A percentile compares a stretch with the other conserved stretches of the same genome.
phyloP scores from a whole-genome alignment of 2,329 filamentous ascomycete species.

The Scleromitrula shiraiana region DNA sequence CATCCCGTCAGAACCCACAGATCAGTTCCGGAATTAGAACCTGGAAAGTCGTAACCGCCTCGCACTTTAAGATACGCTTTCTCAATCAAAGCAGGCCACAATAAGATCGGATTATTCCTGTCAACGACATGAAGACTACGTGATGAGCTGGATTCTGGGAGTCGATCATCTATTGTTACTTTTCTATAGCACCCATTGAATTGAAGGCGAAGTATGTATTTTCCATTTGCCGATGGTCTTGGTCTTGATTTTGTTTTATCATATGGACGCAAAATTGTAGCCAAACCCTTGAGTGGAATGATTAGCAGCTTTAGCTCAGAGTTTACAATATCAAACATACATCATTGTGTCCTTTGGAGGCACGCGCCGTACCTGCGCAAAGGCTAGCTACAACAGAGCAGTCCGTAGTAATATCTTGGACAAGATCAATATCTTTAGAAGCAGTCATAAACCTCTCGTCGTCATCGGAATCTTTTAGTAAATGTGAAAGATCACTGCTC shows the following conservation, averaged over 20 bases:
- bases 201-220: slow-evolving; percentile 85
- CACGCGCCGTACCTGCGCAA: slow-evolving; percentile 68
- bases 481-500: slow-evolving; percentile 29
- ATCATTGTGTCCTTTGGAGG: slow-evolving; percentile 59
- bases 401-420: slow-evolving; percentile 92
- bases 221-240: slow-evolving; percentile 65
- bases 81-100: slow-evolving; percentile 90
- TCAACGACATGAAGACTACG: slow-evolving; percentile 83
- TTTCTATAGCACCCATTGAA: slow-evolving; percentile 91
- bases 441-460: slow-evolving; percentile 47
- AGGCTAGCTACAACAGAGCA: slow-evolving; percentile 96
- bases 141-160: slow-evolving; percentile 68
- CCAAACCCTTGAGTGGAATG: slow-evolving; percentile 48
- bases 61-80: slow-evolving; percentile 95
- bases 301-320: slow-evolving; percentile 5
- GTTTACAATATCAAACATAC: slow-evolving; percentile 36
- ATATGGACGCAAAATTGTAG: slow-evolving; percentile 68
- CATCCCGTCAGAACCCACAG: slow-evolving; percentile 88
- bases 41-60: slow-evolving; percentile 94
- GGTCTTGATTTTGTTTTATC: slow-evolving; percentile 51
- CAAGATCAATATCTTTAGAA: slow-evolving; percentile 62
- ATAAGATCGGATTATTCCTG: slow-evolving; percentile 65
- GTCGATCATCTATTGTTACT: slow-evolving; percentile 80
- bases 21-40: slow-evolving; percentile 94
- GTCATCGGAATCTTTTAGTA: slow-evolving; percentile 11